Percentiles rank a stretch among this genome's conserved stretches.
These are phyloP conservation scores for Hygrocybe punicea DNA, from an alignment of 768 basidiomycete genomes.

Conservation along the genomic window DNA sequence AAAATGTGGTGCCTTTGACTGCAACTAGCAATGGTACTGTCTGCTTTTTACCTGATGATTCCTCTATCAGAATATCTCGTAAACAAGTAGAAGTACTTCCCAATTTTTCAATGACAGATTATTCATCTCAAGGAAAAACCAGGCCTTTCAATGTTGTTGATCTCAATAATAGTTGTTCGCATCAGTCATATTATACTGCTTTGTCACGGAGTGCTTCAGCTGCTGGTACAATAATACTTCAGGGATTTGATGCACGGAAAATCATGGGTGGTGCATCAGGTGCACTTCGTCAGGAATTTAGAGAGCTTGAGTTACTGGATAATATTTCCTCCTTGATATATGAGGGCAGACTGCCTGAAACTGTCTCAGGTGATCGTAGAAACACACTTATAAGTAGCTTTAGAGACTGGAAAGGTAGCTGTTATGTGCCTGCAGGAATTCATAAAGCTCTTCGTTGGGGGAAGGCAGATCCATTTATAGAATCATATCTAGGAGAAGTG, in stretches of 20 bases:
- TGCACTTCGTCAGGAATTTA: slow-evolving; percentile 18
- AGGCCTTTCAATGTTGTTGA: slow-evolving; percentile 26
- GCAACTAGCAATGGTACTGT: slow-evolving; percentile 4
- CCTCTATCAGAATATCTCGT: slow-evolving; percentile 10
- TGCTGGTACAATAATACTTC: slow-evolving; percentile 25
- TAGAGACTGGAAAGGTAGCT: neutral
- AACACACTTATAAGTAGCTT: neutral
- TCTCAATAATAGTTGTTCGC: slow-evolving; percentile 13
- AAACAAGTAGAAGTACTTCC: slow-evolving; percentile 22
- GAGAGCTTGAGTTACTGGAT: slow-evolving; percentile 21
- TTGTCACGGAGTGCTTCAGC: slow-evolving; percentile 19
- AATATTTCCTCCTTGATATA: slow-evolving; percentile 19
- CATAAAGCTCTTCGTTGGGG: slow-evolving; percentile 3
- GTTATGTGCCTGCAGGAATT: slow-evolving; percentile 4
- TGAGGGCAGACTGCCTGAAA: slow-evolving; percentile 1
- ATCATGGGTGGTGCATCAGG: slow-evolving; percentile 17
- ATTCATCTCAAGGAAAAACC: slow-evolving; percentile 21
- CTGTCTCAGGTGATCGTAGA: slow-evolving; percentile 1
- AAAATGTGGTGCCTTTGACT: slow-evolving; percentile 24
- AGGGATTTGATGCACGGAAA: slow-evolving; percentile 19
- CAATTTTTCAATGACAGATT: slow-evolving; percentile 36
- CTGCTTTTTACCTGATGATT: slow-evolving; percentile 19
- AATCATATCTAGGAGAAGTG: neutral
- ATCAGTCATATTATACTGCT: slow-evolving; percentile 17
- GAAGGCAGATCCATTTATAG: slow-evolving; percentile 2